Evolutionary conservation across 1,284 basidiomycete species (phyloP).

Genomic region (Spongiforma sp.): DNA sequence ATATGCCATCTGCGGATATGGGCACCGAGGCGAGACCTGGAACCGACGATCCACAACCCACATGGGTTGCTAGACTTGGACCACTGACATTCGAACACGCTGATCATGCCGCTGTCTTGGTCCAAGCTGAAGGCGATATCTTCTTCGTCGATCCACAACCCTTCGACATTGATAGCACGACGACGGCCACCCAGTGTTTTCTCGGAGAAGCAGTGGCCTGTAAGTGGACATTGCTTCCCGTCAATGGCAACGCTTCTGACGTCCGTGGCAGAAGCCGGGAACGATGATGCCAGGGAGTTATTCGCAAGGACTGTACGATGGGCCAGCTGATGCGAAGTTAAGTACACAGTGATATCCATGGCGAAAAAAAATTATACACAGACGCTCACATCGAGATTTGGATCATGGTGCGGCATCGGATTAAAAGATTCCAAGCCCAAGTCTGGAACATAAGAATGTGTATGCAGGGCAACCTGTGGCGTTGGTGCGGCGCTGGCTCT

Average conservation of each 20-base stretch:
- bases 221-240: not conserved
- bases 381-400: not conserved
- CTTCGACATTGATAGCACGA: constrained; percentile 2
- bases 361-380: not conserved
- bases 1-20: constrained; percentile 19
- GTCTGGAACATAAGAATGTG: not conserved
- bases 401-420: not conserved
- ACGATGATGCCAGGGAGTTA: too few relatives aligned
- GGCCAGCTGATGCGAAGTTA: too few relatives aligned
- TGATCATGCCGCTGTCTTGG: not conserved
- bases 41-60: constrained; percentile 16
- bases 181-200: not conserved
- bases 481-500: not conserved
- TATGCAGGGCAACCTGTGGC: not conserved
- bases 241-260: not conserved
- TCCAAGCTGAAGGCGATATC: not conserved
- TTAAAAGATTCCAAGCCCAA: too few relatives aligned
- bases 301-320: too few relatives aligned
- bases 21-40: constrained; percentile 4
- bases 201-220: not conserved
- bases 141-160: constrained; percentile 8
- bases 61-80: constrained; percentile 5
- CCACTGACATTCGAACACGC: constrained; percentile 18
- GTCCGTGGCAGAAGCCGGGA: too few relatives aligned
- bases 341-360: too few relatives aligned